These are phyloP conservation scores for Hypsizygus ulmarius DNA, from an alignment of 1,284 basidiomycete genomes.

Conservation along the genomic window DNA sequence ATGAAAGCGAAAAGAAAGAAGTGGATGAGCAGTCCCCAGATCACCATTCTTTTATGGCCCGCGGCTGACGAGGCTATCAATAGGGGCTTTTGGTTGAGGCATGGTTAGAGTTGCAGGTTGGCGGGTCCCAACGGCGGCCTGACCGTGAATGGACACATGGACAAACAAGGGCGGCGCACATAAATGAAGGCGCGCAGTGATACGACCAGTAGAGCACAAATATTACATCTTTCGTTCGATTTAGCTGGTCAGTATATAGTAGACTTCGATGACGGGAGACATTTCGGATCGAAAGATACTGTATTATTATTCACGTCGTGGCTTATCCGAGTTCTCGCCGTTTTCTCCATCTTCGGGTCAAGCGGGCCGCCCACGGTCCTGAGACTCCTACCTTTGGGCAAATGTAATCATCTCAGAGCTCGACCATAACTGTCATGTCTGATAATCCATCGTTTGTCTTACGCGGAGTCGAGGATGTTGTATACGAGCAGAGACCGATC, in stretches of 20 bases:
- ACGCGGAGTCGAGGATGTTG: slow-evolving; percentile 66
- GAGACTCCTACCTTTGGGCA: slow-evolving; percentile 5
- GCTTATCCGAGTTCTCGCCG: slow-evolving; percentile 13
- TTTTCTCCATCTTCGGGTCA: slow-evolving; percentile 14
- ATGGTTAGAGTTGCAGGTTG: too few relatives aligned
- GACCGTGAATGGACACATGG: too few relatives aligned
- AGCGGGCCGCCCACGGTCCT: slow-evolving; percentile 16
- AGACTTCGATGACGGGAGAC: too few relatives aligned
- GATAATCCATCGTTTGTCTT: slow-evolving; percentile 83
- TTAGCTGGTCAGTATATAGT: too few relatives aligned
- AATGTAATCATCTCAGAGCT: background rate
- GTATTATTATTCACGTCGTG: too few relatives aligned
- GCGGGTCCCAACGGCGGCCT: too few relatives aligned
- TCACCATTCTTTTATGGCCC: slow-evolving; percentile 4
- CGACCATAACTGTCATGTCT: slow-evolving; percentile 43
- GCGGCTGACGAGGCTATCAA: slow-evolving; percentile 13
- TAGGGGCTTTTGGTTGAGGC: background rate
- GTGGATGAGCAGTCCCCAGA: slow-evolving; percentile 4
- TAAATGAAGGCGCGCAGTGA: too few relatives aligned
- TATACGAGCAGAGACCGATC: slow-evolving; percentile 76
- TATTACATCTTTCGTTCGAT: too few relatives aligned
- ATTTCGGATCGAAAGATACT: too few relatives aligned
- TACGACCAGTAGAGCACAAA: too few relatives aligned
- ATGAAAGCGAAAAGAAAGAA: slow-evolving; percentile 14
- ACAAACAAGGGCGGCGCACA: too few relatives aligned